Percentiles rank a stretch among this genome's conserved stretches.
These are phyloP conservation scores for Xylariaceae sp. DNA, from an alignment of 2,329 filamentous ascomycete species.

Conservation along the genomic window DNA sequence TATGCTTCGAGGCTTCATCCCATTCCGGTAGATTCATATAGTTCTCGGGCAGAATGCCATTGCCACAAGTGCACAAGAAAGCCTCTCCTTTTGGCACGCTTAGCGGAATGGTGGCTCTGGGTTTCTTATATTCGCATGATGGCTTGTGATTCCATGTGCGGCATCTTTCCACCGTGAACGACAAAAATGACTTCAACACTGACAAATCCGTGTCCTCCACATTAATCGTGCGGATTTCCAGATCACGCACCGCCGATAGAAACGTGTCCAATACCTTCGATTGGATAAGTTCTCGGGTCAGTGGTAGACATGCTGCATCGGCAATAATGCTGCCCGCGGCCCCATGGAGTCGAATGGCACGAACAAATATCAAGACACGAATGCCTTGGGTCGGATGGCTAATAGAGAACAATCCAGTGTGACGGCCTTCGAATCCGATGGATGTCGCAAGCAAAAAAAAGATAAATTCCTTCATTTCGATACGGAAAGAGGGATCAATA, in stretches of 20 bases:
- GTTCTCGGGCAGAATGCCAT: conserved; percentile 38
- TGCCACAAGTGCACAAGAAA: conserved; percentile 45
- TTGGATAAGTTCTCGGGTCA: conserved; percentile 37
- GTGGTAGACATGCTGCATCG: conserved; percentile 45
- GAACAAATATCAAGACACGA: conserved; percentile 37
- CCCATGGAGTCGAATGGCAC: conserved; percentile 42
- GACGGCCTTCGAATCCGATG: conserved; percentile 41
- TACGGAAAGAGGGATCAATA: too few relatives aligned
- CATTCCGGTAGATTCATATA: conserved; percentile 43
- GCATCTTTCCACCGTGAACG: conserved; percentile 45
- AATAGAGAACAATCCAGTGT: conserved; percentile 44
- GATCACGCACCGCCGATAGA: conserved; percentile 20
- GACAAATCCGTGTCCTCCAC: too few relatives aligned
- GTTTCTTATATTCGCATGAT: conserved; percentile 42
- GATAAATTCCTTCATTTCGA: too few relatives aligned
- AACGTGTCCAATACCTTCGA: conserved; percentile 37
- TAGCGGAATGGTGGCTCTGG: conserved; percentile 38
- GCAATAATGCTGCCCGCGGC: conserved; percentile 41
- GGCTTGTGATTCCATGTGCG: conserved; percentile 44
- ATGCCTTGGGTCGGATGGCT: conserved; percentile 33
- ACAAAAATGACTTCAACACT: conserved; percentile 41
- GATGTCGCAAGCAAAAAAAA: too few relatives aligned
- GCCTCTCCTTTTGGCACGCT: conserved; percentile 32
- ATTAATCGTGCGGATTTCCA: too few relatives aligned
- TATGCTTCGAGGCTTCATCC: conserved; percentile 39